phyloP scores from a whole-genome alignment of 2,329 filamentous ascomycete genomes.

The Cladosporium sp. region DNA sequence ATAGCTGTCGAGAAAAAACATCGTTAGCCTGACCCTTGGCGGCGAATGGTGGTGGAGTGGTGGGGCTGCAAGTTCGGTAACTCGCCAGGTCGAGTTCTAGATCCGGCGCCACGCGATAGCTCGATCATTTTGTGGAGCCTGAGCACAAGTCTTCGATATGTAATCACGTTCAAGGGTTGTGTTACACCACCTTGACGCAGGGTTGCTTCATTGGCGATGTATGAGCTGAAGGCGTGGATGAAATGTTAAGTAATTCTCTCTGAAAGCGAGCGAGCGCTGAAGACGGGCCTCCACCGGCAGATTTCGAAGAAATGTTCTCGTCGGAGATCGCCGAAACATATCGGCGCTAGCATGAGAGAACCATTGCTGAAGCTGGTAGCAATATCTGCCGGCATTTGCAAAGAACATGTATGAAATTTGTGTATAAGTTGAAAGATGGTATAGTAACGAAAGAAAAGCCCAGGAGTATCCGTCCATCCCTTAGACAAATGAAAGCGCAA shows the following conservation, averaged over 20 bases:
- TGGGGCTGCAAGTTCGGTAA: constrained; percentile 16
- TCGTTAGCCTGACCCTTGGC: constrained; percentile 12
- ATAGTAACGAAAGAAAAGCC: background rate
- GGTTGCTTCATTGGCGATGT: background rate
- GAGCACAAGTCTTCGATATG: background rate
- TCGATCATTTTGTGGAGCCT: background rate
- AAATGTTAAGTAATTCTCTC: background rate
- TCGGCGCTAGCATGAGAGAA: background rate
- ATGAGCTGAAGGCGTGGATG: background rate
- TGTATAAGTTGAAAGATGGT: background rate
- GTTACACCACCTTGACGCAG: background rate
- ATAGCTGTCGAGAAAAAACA: constrained; percentile 19
- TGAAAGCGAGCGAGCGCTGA: background rate
- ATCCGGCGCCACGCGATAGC: constrained; percentile 3
- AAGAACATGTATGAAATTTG: background rate
- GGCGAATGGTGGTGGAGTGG: constrained; percentile 15
- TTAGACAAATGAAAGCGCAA: background rate
- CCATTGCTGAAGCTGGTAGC: background rate
- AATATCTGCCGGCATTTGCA: background rate
- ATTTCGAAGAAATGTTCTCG: background rate
- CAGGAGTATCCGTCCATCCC: background rate
- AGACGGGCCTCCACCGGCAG: background rate
- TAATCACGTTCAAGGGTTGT: background rate
- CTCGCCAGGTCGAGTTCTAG: constrained; percentile 2
- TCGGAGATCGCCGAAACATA: background rate